phyloP scores from a whole-genome alignment of 192 early-diverging fungal species.

The Coemansia sp. region DNA sequence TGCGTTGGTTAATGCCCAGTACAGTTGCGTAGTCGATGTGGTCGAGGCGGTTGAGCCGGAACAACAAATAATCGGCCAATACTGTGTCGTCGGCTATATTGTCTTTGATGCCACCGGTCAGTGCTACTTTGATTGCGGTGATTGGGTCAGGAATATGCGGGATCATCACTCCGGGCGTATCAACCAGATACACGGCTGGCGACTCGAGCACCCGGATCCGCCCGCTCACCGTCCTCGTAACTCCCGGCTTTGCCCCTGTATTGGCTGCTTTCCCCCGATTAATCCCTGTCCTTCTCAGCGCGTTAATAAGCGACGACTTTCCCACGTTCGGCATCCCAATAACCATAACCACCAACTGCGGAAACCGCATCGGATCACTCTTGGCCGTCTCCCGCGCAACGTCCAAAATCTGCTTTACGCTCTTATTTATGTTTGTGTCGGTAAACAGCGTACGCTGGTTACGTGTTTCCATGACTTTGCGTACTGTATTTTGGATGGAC shows the following conservation, averaged over 20 bases:
- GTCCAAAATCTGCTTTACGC: slow-evolving; percentile 69
- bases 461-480: slow-evolving; percentile 38
- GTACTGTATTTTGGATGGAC: slow-evolving; percentile 29
- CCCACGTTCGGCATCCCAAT: slow-evolving; percentile 98
- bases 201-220: slow-evolving; percentile 82
- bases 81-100: slow-evolving; percentile 75
- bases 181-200: slow-evolving; percentile 89
- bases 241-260: slow-evolving; percentile 84
- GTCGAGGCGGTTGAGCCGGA: slow-evolving; percentile 69
- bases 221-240: slow-evolving; percentile 73
- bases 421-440: slow-evolving; percentile 18
- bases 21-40: slow-evolving; percentile 55
- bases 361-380: slow-evolving; percentile 41
- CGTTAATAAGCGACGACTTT: slow-evolving; percentile 90
- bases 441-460: slow-evolving; percentile 39
- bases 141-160: slow-evolving; percentile 82
- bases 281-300: slow-evolving; percentile 74
- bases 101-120: slow-evolving; percentile 87
- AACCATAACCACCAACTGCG: slow-evolving; percentile 65
- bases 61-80: slow-evolving; percentile 90
- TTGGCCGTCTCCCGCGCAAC: slow-evolving; percentile 58
- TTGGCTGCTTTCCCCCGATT: slow-evolving; percentile 75
- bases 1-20: slow-evolving; percentile 62
- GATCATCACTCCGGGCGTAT: slow-evolving; percentile 92
- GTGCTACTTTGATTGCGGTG: slow-evolving; percentile 81